Base-by-base conservation (phyloP, 108 stramenopile genomes). In the Nannochloropsis gaditana region DNA sequence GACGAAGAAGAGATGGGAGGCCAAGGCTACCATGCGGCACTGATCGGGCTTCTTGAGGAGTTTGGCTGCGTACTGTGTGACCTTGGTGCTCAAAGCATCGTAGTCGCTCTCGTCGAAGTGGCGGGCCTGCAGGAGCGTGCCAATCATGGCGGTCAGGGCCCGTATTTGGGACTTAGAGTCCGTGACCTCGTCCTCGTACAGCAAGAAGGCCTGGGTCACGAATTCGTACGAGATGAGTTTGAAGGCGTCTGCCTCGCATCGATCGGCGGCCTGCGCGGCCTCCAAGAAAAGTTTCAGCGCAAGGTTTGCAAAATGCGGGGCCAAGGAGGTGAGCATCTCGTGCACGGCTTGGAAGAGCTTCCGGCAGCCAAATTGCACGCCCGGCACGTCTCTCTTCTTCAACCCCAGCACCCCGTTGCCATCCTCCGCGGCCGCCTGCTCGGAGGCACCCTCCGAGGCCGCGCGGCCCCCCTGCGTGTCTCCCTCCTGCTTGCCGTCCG, bases 321-420 rank as follows among this genome's bases (percentile, higher is more conserved):
- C 91, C 43, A 98, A 79, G 42, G 90, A 92, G 11, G 94, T 93
- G 80, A 96, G 92, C 2, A 93, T 93, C 91, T 97, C 94, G 87
- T 97, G 97, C 9, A 97, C 87, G 84, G 97, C 96, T 4, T 96
- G 94, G 79, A 98, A 96, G 5, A 96, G 93, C 91, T 97, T 97
- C 80, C 96, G 93, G 80, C 94, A 94, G 44, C 84, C 82, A 50
- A 80, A 91, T 80, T 84, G 83, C 84, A 83, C 84, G 5, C 9
- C 73, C 45, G 83, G 42, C 79, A 43, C 50, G 59, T 59, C 79
- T 15, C 17, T 17, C 86, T 45, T 84, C 31, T 80, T 31, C 85
- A 83, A 84, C 8, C 84, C 44, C 2, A 21, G 21, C 80, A 83
- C 83, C 44, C 83, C 73, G 2, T 43, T 45, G 43, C 19, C 84